Evolutionary conservation across 345 rosid species (phyloP).

Genomic region (Toxicodendron radicans): DNA sequence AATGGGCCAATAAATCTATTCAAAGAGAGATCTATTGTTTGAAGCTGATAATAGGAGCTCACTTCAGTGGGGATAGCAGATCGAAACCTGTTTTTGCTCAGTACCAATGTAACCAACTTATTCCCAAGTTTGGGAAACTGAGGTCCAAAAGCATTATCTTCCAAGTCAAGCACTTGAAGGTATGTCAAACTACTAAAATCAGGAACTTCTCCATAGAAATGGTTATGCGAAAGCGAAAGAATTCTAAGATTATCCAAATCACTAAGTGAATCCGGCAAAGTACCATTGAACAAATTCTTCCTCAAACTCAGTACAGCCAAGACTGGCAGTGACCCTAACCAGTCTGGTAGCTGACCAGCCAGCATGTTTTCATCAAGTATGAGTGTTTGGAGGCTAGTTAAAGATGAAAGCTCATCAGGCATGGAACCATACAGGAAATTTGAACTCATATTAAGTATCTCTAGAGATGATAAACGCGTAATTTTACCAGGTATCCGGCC

Average conservation of each 20-base stretch:
- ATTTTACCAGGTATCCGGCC: constrained; percentile 79
- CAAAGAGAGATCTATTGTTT: constrained; percentile 71
- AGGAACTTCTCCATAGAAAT: constrained; percentile 68
- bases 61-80: constrained; percentile 62
- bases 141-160: constrained; percentile 79
- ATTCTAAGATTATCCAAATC: constrained; percentile 71
- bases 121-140: constrained; percentile 68
- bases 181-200: constrained; percentile 66
- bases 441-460: constrained; percentile 84
- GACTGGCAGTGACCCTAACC: constrained; percentile 58
- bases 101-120: constrained; percentile 65
- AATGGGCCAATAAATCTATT: constrained; percentile 87
- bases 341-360: constrained; percentile 58
- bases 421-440: constrained; percentile 65
- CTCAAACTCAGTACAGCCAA: constrained; percentile 75
- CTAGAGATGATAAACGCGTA: constrained; percentile 59
- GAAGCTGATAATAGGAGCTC: constrained; percentile 70
- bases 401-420: constrained; percentile 62
- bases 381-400: constrained; percentile 65
- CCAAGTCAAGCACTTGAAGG: constrained; percentile 87
- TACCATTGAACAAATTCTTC: constrained; percentile 69
- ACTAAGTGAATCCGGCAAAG: constrained; percentile 69
- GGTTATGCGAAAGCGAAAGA: constrained; percentile 74
- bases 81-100: constrained; percentile 85
- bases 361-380: constrained; percentile 83